phyloP scores from a whole-genome alignment of 2,329 filamentous ascomycete genomes.

The Ustulina deusta region DNA sequence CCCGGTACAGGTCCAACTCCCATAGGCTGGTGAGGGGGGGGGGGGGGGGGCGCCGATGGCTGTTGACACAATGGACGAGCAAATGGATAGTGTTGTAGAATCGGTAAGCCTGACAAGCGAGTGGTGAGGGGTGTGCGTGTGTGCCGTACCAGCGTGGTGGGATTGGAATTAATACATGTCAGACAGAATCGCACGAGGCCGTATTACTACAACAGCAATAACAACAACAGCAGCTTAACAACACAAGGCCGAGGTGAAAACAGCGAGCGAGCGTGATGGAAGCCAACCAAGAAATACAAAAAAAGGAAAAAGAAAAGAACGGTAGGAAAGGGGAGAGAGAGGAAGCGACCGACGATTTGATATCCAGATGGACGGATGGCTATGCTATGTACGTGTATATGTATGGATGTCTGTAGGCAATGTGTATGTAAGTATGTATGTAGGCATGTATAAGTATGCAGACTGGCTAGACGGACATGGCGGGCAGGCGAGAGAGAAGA shows the following conservation, averaged over 20 bases:
- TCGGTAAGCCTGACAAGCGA: constrained; percentile 27
- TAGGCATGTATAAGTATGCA: not conserved
- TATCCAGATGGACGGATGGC: constrained; percentile 14
- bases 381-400: not conserved
- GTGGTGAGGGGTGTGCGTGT: constrained; percentile 9
- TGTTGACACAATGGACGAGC: constrained; percentile 10
- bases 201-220: not conserved
- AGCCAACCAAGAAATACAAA: constrained; percentile 20
- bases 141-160: constrained; percentile 20
- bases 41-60: constrained; percentile 18
- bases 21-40: constrained; percentile 16
- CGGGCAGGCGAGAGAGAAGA: constrained; percentile 25
- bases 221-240: not conserved
- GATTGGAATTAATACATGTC: constrained; percentile 26
- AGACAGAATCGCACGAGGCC: constrained; percentile 11
- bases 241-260: constrained; percentile 28
- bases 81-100: constrained; percentile 13
- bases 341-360: constrained; percentile 39
- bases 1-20: constrained; percentile 14
- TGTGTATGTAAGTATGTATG: not conserved
- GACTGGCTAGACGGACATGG: not conserved
- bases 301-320: constrained; percentile 39
- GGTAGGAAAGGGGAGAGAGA: constrained; percentile 39
- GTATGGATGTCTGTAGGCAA: not conserved
- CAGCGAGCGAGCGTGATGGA: constrained; percentile 31